Evolutionary conservation across 2,329 filamentous ascomycete genomes (phyloP).

Genomic region (Rutstroemia sp.): DNA sequence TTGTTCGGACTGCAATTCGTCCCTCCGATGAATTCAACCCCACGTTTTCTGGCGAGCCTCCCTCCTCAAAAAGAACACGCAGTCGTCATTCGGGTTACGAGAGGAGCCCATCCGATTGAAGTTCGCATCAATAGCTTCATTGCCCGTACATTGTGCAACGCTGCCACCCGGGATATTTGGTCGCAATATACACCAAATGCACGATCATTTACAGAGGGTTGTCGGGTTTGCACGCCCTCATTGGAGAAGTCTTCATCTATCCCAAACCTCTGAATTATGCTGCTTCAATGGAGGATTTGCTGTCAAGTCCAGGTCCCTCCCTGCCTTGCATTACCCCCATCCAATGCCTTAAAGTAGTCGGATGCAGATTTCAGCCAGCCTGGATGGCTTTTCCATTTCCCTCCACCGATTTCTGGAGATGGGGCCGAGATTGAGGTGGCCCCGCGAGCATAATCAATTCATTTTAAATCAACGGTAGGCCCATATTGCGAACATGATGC

Average conservation of each 20-base stretch:
- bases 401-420: slow-evolving; percentile 2
- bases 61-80: no score
- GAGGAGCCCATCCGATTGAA: not conserved
- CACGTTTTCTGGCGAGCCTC: slow-evolving; percentile 5
- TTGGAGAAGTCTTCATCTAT: not conserved
- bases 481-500: not conserved
- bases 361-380: slow-evolving; percentile 5
- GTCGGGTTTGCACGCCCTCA: not conserved
- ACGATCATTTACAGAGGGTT: not conserved
- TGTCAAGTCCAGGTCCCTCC: not conserved
- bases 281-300: not conserved
- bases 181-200: not conserved
- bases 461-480: not conserved
- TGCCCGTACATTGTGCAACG: not conserved
- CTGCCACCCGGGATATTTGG: not conserved
- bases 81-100: not conserved
- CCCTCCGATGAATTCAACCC: not conserved
- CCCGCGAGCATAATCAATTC: not conserved
- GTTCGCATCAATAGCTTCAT: not conserved
- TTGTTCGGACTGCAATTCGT: not conserved
- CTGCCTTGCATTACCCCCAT: not conserved
- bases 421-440: not conserved
- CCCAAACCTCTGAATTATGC: not conserved
- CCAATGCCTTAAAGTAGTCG: not conserved
- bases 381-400: not conserved